Base-by-base conservation (phyloP, 352 stramenopile species). In the Globisporangium megalacanthum region DNA sequence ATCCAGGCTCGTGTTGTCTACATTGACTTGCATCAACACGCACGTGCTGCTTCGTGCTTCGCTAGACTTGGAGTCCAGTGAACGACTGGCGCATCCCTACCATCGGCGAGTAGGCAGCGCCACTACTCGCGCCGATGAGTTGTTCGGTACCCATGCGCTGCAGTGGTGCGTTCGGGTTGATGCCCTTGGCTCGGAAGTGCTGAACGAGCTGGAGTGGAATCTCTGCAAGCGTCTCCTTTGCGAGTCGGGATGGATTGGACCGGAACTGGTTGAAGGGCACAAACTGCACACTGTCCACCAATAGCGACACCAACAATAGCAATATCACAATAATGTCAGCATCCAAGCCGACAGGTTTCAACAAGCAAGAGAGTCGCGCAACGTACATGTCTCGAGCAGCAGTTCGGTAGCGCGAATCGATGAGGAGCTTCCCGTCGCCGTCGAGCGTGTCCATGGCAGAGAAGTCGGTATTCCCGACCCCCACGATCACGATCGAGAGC, bases 401-500 rank as follows among this genome's bases (percentile, higher is more conserved):
- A 1, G 47, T 42, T 41, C 67, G 66, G 33, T 72, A 29, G 47
- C 75, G 59, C 17, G 72, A 68, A 58, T 77, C 49, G 36, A 76
- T 51, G n/a, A 90, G 62, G 31, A 86, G 44, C 39, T 87, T 87
- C 45, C 66, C 76, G 51, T 90, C 80, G 7, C 68, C 66, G 52
- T 88, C 77, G 42, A 88, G 73, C 36, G 46, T 54, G 47, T 86
- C 71, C 80, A 90, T 88, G 6, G 80, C 74, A 1, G 65, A 77
- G 25, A 90, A 90, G 48, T 86, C 72, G 2, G 80, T 79, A 25
- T 91, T 85, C 17, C 85, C 85, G 31, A 95, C 85, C 15, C 80
- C 83, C 6, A 91, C 80, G 60, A 94, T 89, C 42, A 94, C 76
- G 49, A 94, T 90, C 25, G 77, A 89, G 41, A 94, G 62, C 0